Evolutionary conservation across 176 grass and related monocot species (phyloP).

Genomic region (Melocanna baccifera): DNA sequence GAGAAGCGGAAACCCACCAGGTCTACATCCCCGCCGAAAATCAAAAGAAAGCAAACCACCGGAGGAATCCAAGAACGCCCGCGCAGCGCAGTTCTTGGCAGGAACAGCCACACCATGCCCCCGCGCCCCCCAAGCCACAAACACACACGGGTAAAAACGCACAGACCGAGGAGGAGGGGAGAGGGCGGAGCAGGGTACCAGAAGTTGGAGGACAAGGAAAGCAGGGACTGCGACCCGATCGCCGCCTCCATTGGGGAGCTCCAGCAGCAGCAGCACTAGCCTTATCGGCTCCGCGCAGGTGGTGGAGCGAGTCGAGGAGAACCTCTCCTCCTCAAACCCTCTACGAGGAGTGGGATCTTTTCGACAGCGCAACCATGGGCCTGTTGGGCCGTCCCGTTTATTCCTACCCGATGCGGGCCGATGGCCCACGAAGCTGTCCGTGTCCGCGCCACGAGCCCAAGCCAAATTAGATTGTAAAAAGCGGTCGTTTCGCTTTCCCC

Average conservation of each 20-base stretch:
- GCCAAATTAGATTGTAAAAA: too few relatives aligned
- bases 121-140: too few relatives aligned
- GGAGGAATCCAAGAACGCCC: background rate
- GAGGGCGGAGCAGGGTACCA: slow-evolving; percentile 26
- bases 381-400: background rate
- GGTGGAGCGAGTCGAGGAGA: background rate
- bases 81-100: background rate
- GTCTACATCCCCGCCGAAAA: background rate
- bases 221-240: slow-evolving; percentile 54
- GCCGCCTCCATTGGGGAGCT: slow-evolving; percentile 35
- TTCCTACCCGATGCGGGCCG: accelerated
- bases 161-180: background rate
- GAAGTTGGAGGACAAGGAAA: slow-evolving; percentile 77
- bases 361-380: background rate
- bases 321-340: slow-evolving; percentile 39
- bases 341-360: background rate
- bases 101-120: background rate
- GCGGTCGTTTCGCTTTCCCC: too few relatives aligned
- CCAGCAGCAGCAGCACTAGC: background rate
- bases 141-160: too few relatives aligned
- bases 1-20: background rate
- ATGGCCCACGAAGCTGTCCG: too few relatives aligned
- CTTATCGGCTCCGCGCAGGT: slow-evolving; percentile 39
- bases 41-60: background rate
- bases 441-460: too few relatives aligned